Base-by-base conservation (phyloP, 768 basidiomycete genomes). In the Amanita muscaria region DNA sequence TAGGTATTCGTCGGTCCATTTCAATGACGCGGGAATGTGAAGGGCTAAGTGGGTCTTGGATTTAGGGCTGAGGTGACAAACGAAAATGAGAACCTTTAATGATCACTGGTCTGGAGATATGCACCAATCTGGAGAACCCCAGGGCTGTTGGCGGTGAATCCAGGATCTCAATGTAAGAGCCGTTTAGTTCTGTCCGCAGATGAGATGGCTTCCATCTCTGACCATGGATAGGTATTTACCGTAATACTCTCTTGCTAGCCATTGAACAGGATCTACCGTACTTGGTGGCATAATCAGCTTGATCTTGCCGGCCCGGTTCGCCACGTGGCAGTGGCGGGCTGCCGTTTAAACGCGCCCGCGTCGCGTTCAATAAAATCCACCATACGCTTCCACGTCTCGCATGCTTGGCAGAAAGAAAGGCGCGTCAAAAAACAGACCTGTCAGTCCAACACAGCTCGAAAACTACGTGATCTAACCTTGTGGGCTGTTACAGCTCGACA, bases 1-100 rank as follows among this genome's bases (percentile, higher is more conserved):
- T 10, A 92, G 72, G 56, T 83, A 82, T 38, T 74, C 65, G 56
- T 81, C 66, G 9, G 76, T 68, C 91, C 90, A 94, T 33, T 68
- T 68, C 10, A 64, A 57, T 32, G 64, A 56, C 24, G 72, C 72
- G n/a, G 71, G 68, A 37, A 75, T 55, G 9, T 67, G 45, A 51
- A 76, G 62, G 15, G 74, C 81, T 84, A 40, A 40, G n/a, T 35
- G 14, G 11, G 23, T 42, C 37, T 49, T 41, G 6, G 37, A 16
- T 10, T 2, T 16, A 30, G 11, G 25, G 8, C 12, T 8, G 35
- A 25, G 1, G 12, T 15, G 15, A 11, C 16, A 32, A 24, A 25
- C 4, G 16, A 14, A 19, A 6, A 22, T 12, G 36, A 29, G 44
- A 4, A 77, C 88, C 79, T 70, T 76, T 76, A 43, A 91, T 83